Conservation (phyloP, 2,329 filamentous ascomycete species). For the Coniochaeta sp. region DNA sequence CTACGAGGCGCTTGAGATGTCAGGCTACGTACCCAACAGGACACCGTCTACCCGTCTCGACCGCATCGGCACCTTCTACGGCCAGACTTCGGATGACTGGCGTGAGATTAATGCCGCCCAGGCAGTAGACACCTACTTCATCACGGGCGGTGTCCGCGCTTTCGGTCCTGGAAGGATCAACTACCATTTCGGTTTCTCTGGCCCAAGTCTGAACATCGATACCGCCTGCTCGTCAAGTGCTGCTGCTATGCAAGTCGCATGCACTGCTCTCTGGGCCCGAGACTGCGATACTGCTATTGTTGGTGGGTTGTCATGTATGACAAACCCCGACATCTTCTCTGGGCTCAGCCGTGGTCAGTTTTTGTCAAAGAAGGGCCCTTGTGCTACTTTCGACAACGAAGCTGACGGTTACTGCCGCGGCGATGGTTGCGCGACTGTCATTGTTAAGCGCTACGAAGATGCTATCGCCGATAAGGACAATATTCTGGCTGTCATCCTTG, state of each 20-base stretch:
- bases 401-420: constrained; percentile 80
- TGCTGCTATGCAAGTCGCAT: constrained; percentile 64
- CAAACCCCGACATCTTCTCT: constrained; percentile 73
- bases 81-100: constrained; percentile 70
- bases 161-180: constrained; percentile 54
- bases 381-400: constrained; percentile 73
- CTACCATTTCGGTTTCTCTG: constrained; percentile 71
- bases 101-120: constrained; percentile 67
- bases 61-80: constrained; percentile 66
- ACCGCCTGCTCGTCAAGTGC: constrained; percentile 74
- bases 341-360: constrained; percentile 72
- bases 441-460: constrained; percentile 75
- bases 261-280: constrained; percentile 64
- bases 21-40: constrained; percentile 66
- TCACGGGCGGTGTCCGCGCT: constrained; percentile 34
- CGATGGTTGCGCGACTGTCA: constrained; percentile 65
- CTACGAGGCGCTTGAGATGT: constrained; percentile 77
- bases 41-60: constrained; percentile 60
- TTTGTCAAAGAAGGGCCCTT: constrained; percentile 67
- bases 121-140: constrained; percentile 54
- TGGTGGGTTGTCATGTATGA: constrained; percentile 71
- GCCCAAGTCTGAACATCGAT: constrained; percentile 65
- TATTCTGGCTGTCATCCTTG: constrained; percentile 69
- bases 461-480: constrained; percentile 70
- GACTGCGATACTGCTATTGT: constrained; percentile 78